Base-by-base conservation (phyloP, 176 grass and related monocot genomes). In the Carex parvula region DNA sequence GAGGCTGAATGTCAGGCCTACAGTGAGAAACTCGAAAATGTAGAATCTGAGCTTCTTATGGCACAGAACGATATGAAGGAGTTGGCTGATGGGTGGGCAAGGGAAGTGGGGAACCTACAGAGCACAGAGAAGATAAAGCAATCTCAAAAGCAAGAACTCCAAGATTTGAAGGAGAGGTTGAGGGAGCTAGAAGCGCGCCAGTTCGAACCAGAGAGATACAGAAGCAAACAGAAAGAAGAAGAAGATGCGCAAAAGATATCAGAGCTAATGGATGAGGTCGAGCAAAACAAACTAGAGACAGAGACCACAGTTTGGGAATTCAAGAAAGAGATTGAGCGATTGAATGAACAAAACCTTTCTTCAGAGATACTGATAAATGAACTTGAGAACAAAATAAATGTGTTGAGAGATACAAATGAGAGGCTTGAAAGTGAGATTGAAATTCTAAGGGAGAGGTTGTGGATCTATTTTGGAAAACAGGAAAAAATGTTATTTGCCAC, bases 1-100 rank as follows among this genome's bases (percentile, higher is more conserved):
- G 50, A 83, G 75, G 60, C 70, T 66, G 87, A 99, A 84, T 87
- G 84, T 88, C 87, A 86, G 86, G 60, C 86, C 42, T 95, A 88
- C 65, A 87, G 73, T 71, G 83, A 90, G 81, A 88, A 60, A 85
- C 83, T 93, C 9, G 84, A 80, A 80, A 79, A 71, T 59, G 80
- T 94, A 66, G 93, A 95, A 70, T 86, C 85, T 14, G 84, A 94
- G 84, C 88, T 99, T 46, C 90, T 70, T 41, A 86, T 67, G 73
- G 87, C 86, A 58, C 88, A 95, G 44, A 64, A 61, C 84, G 89
- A 94, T 65, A 77, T 95, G 5, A 89, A 93, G 81, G 91, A 81
- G 77, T 73, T 95, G 84, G 87, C 87, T 73, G 90, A 94, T 90
- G 96, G 93, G 64, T 91, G 88, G 91, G 81, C 70, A 57, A 81